Evolutionary conservation across 768 basidiomycete genomes (phyloP), one percentile per base, ranked within the genome.

Genomic region (Leccinellum albellum): DNA sequence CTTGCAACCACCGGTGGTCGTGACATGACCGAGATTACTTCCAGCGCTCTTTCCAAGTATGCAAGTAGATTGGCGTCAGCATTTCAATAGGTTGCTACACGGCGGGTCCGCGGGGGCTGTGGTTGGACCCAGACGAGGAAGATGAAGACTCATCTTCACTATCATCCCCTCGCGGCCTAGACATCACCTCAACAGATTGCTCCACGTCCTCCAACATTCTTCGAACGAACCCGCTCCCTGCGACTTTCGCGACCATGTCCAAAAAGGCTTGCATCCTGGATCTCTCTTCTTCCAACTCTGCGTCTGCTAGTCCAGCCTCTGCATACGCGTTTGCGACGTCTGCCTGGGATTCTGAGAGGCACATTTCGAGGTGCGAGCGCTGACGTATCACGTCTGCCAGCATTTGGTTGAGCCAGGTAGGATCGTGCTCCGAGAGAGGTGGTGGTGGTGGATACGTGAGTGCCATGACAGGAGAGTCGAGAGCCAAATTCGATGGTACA

Each of bases 391-490:
- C 50, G 26, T 72, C 68, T 0, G 42, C 57, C 23, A 67, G 17
- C 70, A 72, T 72, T 49, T 57, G 50, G 42, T 61, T 12, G 28
- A 68, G 62, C 70, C 70, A 72, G 8, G 46, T 57, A 7, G 70
- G 63, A 42, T 73, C 70, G n/a, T 61, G n/a, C 21, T 53, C 46
- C 21, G 50, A 31, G 53, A 73, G 63, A 8, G 70, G 70, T 1
- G 32, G 50, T n/a, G 50, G 59, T 24, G 72, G 70, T 14, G 70
- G 70, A 48, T 69, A 73, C 20, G 59, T 55, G 8, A 72, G 15
- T 0, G 50, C 14, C 61, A 71, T 73, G 47, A 70, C 28, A n/a
- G 70, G 70, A 26, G 71, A 66, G n/a, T 59, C 31, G 31, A 70
- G 59, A 2, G 56, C 49, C 20, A 57, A 5, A 7, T 42, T 40